Evolutionary conservation across 345 rosid genomes (phyloP).

Genomic region (Anacardium occidentale): DNA sequence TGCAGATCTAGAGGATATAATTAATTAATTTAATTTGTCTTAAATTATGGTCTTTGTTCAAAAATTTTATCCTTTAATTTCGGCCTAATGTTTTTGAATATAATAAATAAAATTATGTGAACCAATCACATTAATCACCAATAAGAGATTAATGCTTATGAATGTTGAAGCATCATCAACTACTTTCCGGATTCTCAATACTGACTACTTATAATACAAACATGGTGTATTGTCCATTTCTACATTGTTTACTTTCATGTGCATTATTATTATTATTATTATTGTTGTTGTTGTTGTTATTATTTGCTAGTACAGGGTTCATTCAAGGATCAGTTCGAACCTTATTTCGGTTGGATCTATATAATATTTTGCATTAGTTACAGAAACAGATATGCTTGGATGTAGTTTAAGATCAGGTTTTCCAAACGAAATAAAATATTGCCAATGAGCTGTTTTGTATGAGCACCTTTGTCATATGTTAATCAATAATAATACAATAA

Average conservation of each 20-base stretch:
- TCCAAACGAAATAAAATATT: not conserved
- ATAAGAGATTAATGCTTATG: not conserved
- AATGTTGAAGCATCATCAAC: constrained; percentile 1
- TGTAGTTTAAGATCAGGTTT: not conserved
- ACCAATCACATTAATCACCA: not conserved
- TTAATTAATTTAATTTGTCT: too few species aligned
- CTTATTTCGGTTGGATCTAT: too few species aligned
- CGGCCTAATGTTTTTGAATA: too few species aligned
- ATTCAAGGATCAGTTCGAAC: not conserved
- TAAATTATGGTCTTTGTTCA: not conserved
- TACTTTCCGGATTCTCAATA: not conserved
- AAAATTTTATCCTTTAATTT: not conserved
- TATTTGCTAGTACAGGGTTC: not conserved
- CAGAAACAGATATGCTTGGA: not conserved
- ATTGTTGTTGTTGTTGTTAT: too few species aligned
- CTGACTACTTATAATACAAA: not conserved
- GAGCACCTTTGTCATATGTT: constrained; percentile 7
- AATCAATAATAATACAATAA: constrained; percentile 6
- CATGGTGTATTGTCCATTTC: not conserved
- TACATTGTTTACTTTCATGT: not conserved
- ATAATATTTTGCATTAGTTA: not conserved
- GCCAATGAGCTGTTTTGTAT: constrained; percentile 18
- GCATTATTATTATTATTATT: too few species aligned
- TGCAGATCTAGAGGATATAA: too few species aligned
- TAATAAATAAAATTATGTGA: too few species aligned